Conservation (phyloP, 805 yeast species). For the Yarrowia porcina region DNA sequence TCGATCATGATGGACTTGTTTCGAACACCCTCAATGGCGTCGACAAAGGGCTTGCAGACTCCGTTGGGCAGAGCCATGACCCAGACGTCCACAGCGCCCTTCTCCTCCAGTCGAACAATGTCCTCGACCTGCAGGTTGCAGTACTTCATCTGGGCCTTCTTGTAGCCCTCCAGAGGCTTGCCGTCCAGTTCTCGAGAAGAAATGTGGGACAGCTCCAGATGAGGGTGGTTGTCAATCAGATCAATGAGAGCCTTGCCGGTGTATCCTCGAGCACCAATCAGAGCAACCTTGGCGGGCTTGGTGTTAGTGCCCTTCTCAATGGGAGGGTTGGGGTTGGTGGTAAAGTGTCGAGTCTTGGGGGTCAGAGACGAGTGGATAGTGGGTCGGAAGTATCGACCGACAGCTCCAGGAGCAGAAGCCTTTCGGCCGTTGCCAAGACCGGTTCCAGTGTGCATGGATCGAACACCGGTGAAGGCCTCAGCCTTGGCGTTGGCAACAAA, state of each 20-base stretch:
- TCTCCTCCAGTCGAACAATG: conserved; percentile 69
- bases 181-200: conserved; percentile 95
- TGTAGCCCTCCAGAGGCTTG: conserved; percentile 80
- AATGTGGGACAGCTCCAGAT: conserved; percentile 83
- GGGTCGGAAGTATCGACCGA: conserved; percentile 30
- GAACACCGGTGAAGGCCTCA: conserved; percentile 13
- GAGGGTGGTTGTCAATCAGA: conserved; percentile 82
- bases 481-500: conserved; percentile 37
- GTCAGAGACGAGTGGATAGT: conserved; percentile 22
- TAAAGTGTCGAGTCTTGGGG: conserved; percentile 27
- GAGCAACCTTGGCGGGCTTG: conserved; percentile 69
- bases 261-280: conserved; percentile 97
- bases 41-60: conserved; percentile 64
- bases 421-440: conserved; percentile 13
- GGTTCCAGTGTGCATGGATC: conserved; percentile 27
- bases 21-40: conserved; percentile 38
- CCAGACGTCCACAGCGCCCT: conserved; percentile 88
- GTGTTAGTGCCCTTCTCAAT: conserved; percentile 59
- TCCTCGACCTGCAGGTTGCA: conserved; percentile 87
- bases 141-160: conserved; percentile 73
- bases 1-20: conserved; percentile 76
- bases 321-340: conserved; percentile 69
- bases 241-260: conserved; percentile 92
- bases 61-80: conserved; percentile 99
- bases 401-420: conserved; percentile 23